Evolutionary conservation across 2,329 filamentous ascomycete genomes (phyloP), one percentile per base, ranked within the genome.

Genomic region (Aspergillus flavus): DNA sequence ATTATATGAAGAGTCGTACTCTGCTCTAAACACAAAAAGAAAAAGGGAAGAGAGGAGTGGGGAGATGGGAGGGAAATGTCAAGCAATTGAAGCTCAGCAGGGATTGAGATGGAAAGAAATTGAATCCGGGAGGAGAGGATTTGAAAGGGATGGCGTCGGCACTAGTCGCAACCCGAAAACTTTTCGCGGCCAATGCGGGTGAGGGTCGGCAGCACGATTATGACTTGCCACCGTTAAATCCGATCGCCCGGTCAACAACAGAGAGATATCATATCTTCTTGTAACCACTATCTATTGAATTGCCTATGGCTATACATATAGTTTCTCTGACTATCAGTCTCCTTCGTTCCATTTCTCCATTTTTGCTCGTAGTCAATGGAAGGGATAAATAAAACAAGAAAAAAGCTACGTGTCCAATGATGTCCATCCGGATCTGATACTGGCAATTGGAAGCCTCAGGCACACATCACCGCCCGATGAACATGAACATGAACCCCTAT

Each of bases 141-240:
- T 69, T 72, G 68, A 69, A 73, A 73, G 68, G 67, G 70, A 73
- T 72, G 69, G 63, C 54, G 60, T 59, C 58, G 68, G 63, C 61
- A 66, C 67, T 69, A 68, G 61, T 65, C 67, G 65, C 64, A 66
- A 65, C 66, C 72, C 72, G 72, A 74, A 74, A 73, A 73, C 70
- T 74, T 74, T 75, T 74, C 72, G 72, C 71, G 54, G 68, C 68
- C 71, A 69, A 68, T 71, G 68, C 66, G 64, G 68, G 64, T 58
- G 58, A 59, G 58, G 54, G 57, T 66, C 63, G 64, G 65, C 16
- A 41, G 50, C 59, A 68, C 65, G 34, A 36, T 10, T 2, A 34
- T 5, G 48, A 59, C 69, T 60, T 64, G 63, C 63, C 63, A 68
- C 66, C 59, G 54, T 59, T 58, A 63, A 67, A 58, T 65, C 68